Evolutionary conservation across 192 early-diverging fungal genomes (phyloP).

Genomic region (Phycomyces blakesleeanus): DNA sequence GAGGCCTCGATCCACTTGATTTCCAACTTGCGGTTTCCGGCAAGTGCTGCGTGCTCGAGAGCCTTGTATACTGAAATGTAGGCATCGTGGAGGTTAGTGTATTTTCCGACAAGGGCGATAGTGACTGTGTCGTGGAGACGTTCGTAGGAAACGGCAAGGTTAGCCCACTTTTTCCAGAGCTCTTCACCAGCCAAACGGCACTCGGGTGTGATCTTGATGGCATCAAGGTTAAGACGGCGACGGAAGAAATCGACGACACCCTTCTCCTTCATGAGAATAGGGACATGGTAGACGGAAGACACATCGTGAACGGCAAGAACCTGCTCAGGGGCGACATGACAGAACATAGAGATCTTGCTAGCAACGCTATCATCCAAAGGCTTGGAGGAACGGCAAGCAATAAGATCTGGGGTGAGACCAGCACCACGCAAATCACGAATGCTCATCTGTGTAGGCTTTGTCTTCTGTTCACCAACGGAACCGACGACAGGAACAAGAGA

Average conservation of each 20-base stretch:
- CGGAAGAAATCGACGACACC: slow-evolving; percentile 79
- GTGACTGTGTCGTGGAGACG: slow-evolving; percentile 78
- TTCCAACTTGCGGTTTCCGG: slow-evolving; percentile 78
- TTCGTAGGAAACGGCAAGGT: slow-evolving; percentile 53
- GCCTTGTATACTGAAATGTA: slow-evolving; percentile 97
- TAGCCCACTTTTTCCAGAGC: slow-evolving; percentile 81
- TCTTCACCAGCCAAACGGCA: slow-evolving; percentile 51
- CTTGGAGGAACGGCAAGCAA: slow-evolving; percentile 90
- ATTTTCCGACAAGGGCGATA: slow-evolving; percentile 95
- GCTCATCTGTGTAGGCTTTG: slow-evolving; percentile 97
- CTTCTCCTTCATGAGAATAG: slow-evolving; percentile 84
- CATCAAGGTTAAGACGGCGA: slow-evolving; percentile 73
- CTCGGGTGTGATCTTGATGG: slow-evolving; percentile 50
- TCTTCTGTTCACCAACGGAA: slow-evolving; percentile 98
- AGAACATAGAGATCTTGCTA: slow-evolving; percentile 97
- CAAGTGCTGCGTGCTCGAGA: slow-evolving; percentile 89
- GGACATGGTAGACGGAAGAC: slow-evolving; percentile 95
- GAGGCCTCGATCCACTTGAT: slow-evolving; percentile 94
- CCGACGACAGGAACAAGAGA: slow-evolving; percentile 96
- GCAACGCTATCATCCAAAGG: slow-evolving; percentile 81
- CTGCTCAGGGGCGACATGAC: slow-evolving; percentile 90
- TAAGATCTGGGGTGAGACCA: slow-evolving; percentile 92
- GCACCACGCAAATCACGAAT: slow-evolving; percentile 92
- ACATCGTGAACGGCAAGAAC: slow-evolving; percentile 96
- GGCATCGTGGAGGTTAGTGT: slow-evolving; percentile 93